Evolutionary conservation across 2,329 filamentous ascomycete species (phyloP), one percentile per base, ranked within the genome.

Genomic region (Sarocladium kiliense): DNA sequence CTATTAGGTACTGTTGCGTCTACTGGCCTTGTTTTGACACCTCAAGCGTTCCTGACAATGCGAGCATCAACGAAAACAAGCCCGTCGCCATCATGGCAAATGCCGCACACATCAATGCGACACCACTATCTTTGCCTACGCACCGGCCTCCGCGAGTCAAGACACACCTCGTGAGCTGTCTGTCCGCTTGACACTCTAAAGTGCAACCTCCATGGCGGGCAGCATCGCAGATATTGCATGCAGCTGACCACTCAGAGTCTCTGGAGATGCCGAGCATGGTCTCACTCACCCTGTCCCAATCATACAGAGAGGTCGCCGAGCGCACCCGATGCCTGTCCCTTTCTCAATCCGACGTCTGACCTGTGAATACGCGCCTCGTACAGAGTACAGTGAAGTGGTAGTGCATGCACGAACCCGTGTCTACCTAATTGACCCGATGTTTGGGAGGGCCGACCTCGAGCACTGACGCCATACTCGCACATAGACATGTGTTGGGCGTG

Each of bases 171-270:
- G 47, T 51, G 47, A 32, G 27, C 27, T 36, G 27, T 36, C 18
- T 34, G 18, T 23, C 18, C 18, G n/a, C 30, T 51, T 23, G 26
- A 51, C 27, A 34, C 18, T 32, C 6, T 36, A 11, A 36, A 51
- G 27, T 21, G 30, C 47, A 47, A 36, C 30, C 47, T 36, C 27
- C 27, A 36, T 10, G 6, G 18, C 26, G 21, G 41, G 47, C 47
- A 51, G 44, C 18, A 51, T 21, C 30, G 27, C 27, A 36, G 27
- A 51, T 51, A 51, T 51, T 51, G 47, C 47, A 14, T 51, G 47
- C 27, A 51, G 27, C 47, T 51, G 47, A 36, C 47, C 47, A 51
- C 27, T 51, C 47, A 51, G 3, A 51, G 10, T 2, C 21, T 16
- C 47, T 34, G 47, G 47, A 51, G 47, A 51, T 23, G 47, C 47